Evolutionary conservation across 495 filamentous ascomycete species (phyloP).

Genomic region (Penicillium argentinense): DNA sequence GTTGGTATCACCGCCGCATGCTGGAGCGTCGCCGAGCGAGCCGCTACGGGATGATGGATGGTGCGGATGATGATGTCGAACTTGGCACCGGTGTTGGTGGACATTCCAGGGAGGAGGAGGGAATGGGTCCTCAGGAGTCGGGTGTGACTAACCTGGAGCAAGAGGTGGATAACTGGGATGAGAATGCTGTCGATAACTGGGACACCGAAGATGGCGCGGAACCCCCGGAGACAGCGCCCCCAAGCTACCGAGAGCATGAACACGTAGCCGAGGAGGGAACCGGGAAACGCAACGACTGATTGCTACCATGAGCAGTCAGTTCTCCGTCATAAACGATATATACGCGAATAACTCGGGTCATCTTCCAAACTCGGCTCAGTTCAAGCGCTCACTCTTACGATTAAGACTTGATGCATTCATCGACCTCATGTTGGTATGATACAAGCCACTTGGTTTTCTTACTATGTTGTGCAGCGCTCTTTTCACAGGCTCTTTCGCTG

Average conservation of each 20-base stretch:
- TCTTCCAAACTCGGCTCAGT: neutral
- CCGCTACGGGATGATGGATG: slow-evolving; percentile 66
- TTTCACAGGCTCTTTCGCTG: slow-evolving; percentile 4
- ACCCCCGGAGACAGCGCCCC: slow-evolving; percentile 18
- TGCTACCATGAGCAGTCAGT: too few species aligned
- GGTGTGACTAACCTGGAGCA: slow-evolving; percentile 61
- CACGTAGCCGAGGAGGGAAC: neutral
- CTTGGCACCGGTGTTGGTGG: slow-evolving; percentile 50
- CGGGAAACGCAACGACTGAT: slow-evolving; percentile 24
- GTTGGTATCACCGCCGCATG: slow-evolving; percentile 95
- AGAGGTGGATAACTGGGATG: slow-evolving; percentile 82
- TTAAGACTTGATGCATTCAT: slow-evolving; percentile 21
- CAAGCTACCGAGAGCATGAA: slow-evolving; percentile 18
- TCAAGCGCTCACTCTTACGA: slow-evolving; percentile 4
- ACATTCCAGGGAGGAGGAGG: slow-evolving; percentile 52
- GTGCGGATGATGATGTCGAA: slow-evolving; percentile 54
- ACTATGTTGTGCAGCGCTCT: slow-evolving; percentile 10
- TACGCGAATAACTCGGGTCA: too few species aligned
- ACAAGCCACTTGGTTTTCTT: slow-evolving; percentile 9
- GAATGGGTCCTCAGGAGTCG: slow-evolving; percentile 56
- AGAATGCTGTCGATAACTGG: slow-evolving; percentile 74
- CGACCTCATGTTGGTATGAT: slow-evolving; percentile 21
- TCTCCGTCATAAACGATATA: too few species aligned
- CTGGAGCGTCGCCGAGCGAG: slow-evolving; percentile 79
- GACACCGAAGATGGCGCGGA: slow-evolving; percentile 56